Conservation (phyloP, 345 rosid genomes). For the Zanthoxylum bungeanum region DNA sequence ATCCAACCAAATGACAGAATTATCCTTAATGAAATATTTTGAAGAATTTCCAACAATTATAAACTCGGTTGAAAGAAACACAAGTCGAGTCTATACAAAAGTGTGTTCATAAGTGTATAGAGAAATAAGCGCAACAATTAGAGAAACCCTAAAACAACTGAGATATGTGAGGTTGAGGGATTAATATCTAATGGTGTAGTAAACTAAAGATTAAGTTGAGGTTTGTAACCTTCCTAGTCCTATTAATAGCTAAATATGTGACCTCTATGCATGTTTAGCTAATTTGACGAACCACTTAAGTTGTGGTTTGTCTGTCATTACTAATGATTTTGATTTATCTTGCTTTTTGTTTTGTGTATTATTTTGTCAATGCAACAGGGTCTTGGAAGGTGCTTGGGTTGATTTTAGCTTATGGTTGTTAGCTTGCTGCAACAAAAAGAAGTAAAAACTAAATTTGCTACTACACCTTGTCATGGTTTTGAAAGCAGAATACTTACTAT, state of each 20-base stretch:
- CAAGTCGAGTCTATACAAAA: background rate
- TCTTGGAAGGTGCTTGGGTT: background rate
- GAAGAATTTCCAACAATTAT: no score
- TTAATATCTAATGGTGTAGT: background rate
- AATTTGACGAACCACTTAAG: background rate
- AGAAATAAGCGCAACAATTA: background rate
- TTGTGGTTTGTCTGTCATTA: background rate
- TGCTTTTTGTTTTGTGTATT: background rate
- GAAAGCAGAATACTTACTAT: slow-evolving; percentile 51
- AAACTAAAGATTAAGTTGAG: background rate
- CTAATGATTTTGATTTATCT: background rate
- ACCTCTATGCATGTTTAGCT: background rate
- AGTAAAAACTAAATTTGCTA: background rate
- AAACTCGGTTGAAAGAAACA: background rate
- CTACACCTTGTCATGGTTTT: background rate
- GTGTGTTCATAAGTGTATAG: background rate
- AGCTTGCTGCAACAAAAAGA: background rate
- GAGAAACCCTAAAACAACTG: background rate
- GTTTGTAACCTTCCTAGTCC: background rate
- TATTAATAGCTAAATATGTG: background rate
- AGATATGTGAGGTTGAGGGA: background rate
- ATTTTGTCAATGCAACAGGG: background rate
- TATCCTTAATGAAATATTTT: no score
- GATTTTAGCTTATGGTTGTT: background rate
- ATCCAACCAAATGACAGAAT: no score